Base-by-base conservation (phyloP, 1,284 basidiomycete species). In the Boletus subluridellus region DNA sequence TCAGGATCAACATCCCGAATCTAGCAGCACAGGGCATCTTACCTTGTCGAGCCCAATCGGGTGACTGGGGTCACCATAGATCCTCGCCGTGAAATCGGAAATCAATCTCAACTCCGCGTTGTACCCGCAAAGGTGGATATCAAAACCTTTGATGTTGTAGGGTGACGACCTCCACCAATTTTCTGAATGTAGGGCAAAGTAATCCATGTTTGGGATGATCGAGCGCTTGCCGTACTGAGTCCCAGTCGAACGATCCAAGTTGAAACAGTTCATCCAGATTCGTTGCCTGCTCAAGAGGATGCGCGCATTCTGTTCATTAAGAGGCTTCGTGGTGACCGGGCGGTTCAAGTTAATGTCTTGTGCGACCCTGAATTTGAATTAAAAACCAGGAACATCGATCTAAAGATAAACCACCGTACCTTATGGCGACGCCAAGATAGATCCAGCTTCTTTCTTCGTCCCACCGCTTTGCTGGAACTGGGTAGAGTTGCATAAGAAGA, bases 181-280 rank as follows among this genome's bases (percentile, higher is more conserved):
- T 48, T 82, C 82, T 3, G 84, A 87, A 66, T 91, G 87, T 57
- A 81, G 82, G 17, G 90, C 87, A 64, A 87, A 83, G 64, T 88
- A 90, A 69, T 92, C 90, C n/a, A 77, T 76, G 60, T 86, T 81
- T 60, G 79, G 80, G 72, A 95, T 90, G 57, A 87, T 87, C 21
- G 89, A 82, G 1, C 82, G 80, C 74, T 92, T 92, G 54, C 92
- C 92, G 72, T 93, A 92, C 74, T 94, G 90, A 11, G 87, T 87
- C 28, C 88, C 84, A 21, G 84, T 88, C 2, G 87, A 90, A 17
- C 91, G 85, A 70, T 94, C 92, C 47, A 94, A 75, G 70, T 91
- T 92, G 74, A 88, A 92, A 73, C 91, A 92, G 69, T 90, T 91
- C 61, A 94, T 77, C 92, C 92, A 95, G 1, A 90, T 84, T 21